Evolutionary conservation across 306 rosid species (phyloP), one percentile per base, ranked within the genome.

Genomic region (Lathyrus sativus): DNA sequence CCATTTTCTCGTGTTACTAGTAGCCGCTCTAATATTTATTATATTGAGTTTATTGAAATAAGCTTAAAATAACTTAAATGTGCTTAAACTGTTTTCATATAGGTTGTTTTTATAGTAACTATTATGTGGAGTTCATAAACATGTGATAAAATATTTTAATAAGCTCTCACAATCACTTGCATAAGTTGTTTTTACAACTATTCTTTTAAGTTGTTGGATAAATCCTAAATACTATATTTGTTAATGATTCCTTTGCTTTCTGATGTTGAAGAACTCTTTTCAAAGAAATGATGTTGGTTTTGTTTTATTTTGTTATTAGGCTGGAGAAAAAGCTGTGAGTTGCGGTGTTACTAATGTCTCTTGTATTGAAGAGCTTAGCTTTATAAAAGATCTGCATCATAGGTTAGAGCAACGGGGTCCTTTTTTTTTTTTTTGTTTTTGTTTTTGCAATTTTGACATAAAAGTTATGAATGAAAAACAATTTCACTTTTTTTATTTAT

Each of bases 271-370:
- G 28, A 59, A 74, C 4, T 41, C 46, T 62, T 55, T 7, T 55
- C 70, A 38, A 55, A 4, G 54, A 73, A 68, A 63, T 60, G 18
- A 58, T 7, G 71, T 50, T 57, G 44, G 11, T 38, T 76, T 63
- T 22, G 58, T 53, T 41, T 63, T 50, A 67, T 31, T 31, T 33
- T 61, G 29, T 59, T 76, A 48, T 35, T 61, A 93, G 98, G 98
- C 97, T 45, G 98, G 97, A 74, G 98, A 90, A 65, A 93, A 88
- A 77, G 97, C 98, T 44, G 91, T 90, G 55, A 85, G 91, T 63
- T 93, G 98, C 9, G 98, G 98, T 37, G 91, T 88, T 63, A 63
- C 76, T 51, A 90, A 93, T 50, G 93, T 72, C 5, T 83, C 88
- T 9, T 46, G 12, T 71, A 75, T 93, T 76, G 96, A 85, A 22